phyloP scores from a whole-genome alignment of 345 rosid genomes.

The Punica granatum region DNA sequence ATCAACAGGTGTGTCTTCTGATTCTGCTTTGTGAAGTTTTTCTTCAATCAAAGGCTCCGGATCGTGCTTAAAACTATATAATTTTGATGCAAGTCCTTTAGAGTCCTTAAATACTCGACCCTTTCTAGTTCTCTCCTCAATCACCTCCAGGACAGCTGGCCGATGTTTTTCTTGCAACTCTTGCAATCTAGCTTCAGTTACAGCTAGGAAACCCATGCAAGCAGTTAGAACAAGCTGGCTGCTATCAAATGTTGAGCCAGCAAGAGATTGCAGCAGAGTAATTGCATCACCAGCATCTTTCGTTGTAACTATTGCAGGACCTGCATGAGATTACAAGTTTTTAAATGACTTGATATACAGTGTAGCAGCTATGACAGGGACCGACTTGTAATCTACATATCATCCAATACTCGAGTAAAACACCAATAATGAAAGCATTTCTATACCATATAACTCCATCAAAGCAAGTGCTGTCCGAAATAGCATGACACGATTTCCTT shows the following conservation, averaged over 20 bases:
- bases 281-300: slow-evolving; percentile 94
- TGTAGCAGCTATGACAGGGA: not conserved
- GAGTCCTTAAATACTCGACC: slow-evolving; percentile 70
- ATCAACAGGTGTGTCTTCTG: slow-evolving; percentile 17
- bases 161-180: slow-evolving; percentile 76
- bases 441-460: slow-evolving; percentile 82
- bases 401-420: not conserved
- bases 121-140: slow-evolving; percentile 57
- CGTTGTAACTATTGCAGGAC: slow-evolving; percentile 82
- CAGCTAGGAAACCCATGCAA: slow-evolving; percentile 72
- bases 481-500: slow-evolving; percentile 93
- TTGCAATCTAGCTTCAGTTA: slow-evolving; percentile 62
- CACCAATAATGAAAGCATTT: slow-evolving; percentile 2
- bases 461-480: slow-evolving; percentile 92
- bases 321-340: slow-evolving; percentile 21
- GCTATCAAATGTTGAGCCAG: slow-evolving; percentile 93
- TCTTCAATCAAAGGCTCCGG: slow-evolving; percentile 33
- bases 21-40: slow-evolving; percentile 25
- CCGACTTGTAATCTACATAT: not conserved
- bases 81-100: slow-evolving; percentile 72
- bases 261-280: slow-evolving; percentile 73
- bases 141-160: slow-evolving; percentile 46
- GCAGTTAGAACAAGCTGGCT: slow-evolving; percentile 93
- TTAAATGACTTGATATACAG: slow-evolving; percentile 7
- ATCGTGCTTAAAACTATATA: slow-evolving; percentile 80